Base-by-base conservation (phyloP, 345 rosid genomes). In the Tarenaya hassleriana region DNA sequence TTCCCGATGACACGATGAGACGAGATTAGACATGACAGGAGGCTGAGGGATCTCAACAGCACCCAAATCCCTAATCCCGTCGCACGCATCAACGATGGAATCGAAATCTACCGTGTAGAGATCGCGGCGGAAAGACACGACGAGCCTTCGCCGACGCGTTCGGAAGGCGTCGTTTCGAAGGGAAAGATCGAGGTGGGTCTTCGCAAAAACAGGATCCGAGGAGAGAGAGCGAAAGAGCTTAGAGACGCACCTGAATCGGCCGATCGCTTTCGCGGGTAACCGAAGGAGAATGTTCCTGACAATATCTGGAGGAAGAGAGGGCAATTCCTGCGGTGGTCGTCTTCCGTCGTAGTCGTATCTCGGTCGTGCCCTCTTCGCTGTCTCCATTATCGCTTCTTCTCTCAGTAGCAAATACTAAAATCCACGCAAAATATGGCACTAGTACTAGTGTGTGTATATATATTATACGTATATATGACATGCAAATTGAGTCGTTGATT, bases 211-310 rank as follows among this genome's bases (percentile, higher is more conserved):
- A 3, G 61, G 76, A 46, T 61, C 61, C 1, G 72, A 54, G 0
- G 69, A 64, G 1, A 75, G 60, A 16, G 69, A 53, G 49, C 29
- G 11, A 63, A 73, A 68, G 10, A 32, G 66, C 60, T 71, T 75
- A 20, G 68, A 68, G 0, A 71, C 79, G 61, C 71, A 71, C 69
- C 75, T 75, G 71, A 71, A 75, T 45, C 55, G 39, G 19, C 57
- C 62, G 41, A 75, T 53, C 7, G 76, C 43, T 66, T 61, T 75
- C 1, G 66, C 60, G 4, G 76, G 76, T 16, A 75, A 47, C 27
- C 79, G 50, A 7, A 65, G 62, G 21, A 75, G 79, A 29, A 75
- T 68, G 15, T 75, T 74, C 12, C 19, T 42, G 17, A 72, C 38
- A 58, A 70, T 65, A 56, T 75, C 80, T 21, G 66, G 62, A 34